A percentile compares a stretch with the other conserved stretches of the same genome.
phyloP scores from a whole-genome alignment of 2,329 filamentous ascomycete genomes.

The Ceratocystis cacaofunesta region DNA sequence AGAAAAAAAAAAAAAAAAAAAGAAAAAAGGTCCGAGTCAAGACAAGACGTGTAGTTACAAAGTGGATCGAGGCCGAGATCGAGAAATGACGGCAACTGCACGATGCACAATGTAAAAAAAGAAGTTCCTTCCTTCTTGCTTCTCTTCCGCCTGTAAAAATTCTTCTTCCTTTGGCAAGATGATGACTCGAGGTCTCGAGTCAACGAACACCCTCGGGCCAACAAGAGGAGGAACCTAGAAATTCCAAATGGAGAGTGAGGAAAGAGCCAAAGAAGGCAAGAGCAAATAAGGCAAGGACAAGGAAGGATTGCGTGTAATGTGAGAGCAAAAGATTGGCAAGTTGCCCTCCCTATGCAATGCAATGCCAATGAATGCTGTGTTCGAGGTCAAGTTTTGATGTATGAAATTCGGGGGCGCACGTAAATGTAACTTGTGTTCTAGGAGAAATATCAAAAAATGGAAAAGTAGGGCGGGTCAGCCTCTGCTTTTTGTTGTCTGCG shows the following conservation, averaged over 20 bases:
- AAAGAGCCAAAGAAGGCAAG: neutral
- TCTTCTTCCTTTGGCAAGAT: neutral
- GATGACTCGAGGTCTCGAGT: neutral
- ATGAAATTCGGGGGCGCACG: neutral
- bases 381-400: neutral
- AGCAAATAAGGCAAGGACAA: neutral
- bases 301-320: neutral
- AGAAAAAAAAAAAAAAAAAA: neutral
- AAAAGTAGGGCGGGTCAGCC: neutral
- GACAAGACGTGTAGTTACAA: neutral
- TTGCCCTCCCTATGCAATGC: neutral
- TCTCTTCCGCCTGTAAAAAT: neutral
- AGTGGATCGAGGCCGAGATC: neutral
- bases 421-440: neutral
- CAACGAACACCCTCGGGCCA: too few relatives aligned
- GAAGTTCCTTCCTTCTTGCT: neutral
- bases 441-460: neutral
- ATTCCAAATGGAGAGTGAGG: neutral
- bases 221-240: neutral
- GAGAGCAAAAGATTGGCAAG: neutral
- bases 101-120: constrained; percentile 2
- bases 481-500: too few relatives aligned
- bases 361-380: neutral
- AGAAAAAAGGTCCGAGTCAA: neutral
- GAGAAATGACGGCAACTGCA: neutral